Percentiles rank a stretch among this genome's conserved stretches.
Conservation (phyloP, 176 grass and related monocot genomes). For the Eremochloa ophiuroides region DNA sequence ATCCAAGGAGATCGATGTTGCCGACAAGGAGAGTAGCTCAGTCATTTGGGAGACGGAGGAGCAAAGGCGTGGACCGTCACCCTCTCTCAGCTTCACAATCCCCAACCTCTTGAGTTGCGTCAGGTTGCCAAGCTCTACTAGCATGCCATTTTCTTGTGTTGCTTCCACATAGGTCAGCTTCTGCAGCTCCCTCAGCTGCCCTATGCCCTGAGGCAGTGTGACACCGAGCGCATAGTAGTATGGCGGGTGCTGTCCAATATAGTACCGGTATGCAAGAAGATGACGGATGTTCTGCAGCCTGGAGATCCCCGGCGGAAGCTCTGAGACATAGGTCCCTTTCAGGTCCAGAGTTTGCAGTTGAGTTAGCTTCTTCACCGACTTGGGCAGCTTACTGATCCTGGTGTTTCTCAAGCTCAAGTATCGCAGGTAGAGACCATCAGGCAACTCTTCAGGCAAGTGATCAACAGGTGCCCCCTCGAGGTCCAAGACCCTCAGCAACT, state of each 20-base stretch:
- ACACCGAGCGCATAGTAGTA: constrained; percentile 17
- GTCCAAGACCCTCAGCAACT: constrained; percentile 30
- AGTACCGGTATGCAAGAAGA: constrained; percentile 34
- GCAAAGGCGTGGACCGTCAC: constrained; percentile 20
- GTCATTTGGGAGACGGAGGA: constrained; percentile 20
- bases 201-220: constrained; percentile 24
- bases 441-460: constrained; percentile 14
- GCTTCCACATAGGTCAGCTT: constrained; percentile 33
- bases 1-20: constrained; percentile 9
- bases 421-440: constrained; percentile 9
- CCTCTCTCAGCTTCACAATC: constrained; percentile 29
- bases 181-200: constrained; percentile 26
- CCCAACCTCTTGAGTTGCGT: constrained; percentile 38
- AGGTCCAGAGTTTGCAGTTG: constrained; percentile 44
- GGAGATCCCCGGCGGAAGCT: constrained; percentile 21
- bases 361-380: constrained; percentile 16
- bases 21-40: constrained; percentile 25
- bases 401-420: constrained; percentile 38
- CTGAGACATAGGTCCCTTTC: constrained; percentile 29
- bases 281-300: constrained; percentile 31
- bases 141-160: not conserved
- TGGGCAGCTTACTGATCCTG: constrained; percentile 26
- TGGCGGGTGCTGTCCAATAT: not conserved
- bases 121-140: constrained; percentile 19
- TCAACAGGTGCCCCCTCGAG: constrained; percentile 21